phyloP scores from a whole-genome alignment of 1,284 basidiomycete species.

The Trametes polyzona region DNA sequence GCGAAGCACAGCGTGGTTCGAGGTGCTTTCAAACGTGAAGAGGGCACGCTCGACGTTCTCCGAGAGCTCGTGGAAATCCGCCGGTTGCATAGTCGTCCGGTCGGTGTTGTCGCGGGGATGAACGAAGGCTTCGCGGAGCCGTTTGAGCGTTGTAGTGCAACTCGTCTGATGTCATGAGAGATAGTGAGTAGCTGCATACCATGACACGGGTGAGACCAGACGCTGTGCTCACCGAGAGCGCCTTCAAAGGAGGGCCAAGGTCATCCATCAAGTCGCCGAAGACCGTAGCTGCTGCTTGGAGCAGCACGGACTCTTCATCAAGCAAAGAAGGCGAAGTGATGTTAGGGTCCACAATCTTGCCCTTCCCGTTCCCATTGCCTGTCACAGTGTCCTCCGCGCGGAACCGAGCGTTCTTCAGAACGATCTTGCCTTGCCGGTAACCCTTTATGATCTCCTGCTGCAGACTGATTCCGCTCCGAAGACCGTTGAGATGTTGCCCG shows the following conservation, averaged over 20 bases:
- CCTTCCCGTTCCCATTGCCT: slow-evolving; percentile 35
- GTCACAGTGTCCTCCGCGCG: slow-evolving; percentile 2
- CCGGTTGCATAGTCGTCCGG: slow-evolving; percentile 43
- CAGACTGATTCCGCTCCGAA: slow-evolving; percentile 81
- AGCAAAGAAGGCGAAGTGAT: slow-evolving; percentile 36
- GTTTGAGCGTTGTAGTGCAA: slow-evolving; percentile 61
- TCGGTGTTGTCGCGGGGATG: slow-evolving; percentile 30
- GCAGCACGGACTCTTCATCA: slow-evolving; percentile 58
- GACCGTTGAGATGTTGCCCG: slow-evolving; percentile 88
- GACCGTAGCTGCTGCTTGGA: slow-evolving; percentile 73
- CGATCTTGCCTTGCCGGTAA: slow-evolving; percentile 57
- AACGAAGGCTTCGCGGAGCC: slow-evolving; percentile 68
- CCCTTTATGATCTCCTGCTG: slow-evolving; percentile 82
- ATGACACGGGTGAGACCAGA: no score
- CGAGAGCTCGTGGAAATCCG: slow-evolving; percentile 67
- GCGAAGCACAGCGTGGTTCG: slow-evolving; percentile 80
- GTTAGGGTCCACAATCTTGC: slow-evolving; percentile 29
- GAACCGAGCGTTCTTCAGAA: slow-evolving; percentile 36
- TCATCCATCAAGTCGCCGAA: slow-evolving; percentile 87
- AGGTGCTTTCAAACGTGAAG: slow-evolving; percentile 77
- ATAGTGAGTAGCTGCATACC: neutral
- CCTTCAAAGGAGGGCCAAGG: slow-evolving; percentile 77
- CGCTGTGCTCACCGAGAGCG: slow-evolving; percentile 68
- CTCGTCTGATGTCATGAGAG: slow-evolving; percentile 46
- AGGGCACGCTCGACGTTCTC: slow-evolving; percentile 72